Evolutionary conservation across 768 basidiomycete species (phyloP), one percentile per base, ranked within the genome.

Genomic region (Tulasnella sp.): DNA sequence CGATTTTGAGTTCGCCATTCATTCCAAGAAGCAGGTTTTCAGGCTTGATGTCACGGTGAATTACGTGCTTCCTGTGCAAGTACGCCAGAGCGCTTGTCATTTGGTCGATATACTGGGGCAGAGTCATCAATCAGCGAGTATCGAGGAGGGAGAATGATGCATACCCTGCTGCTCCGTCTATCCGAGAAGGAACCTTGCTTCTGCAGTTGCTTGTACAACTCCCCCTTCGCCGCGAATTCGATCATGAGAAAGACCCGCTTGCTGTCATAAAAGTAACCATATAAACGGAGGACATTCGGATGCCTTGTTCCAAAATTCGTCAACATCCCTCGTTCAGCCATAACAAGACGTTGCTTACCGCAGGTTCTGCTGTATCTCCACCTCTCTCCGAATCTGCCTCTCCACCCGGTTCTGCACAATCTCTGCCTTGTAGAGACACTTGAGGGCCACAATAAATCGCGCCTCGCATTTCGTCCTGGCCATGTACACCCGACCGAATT

Each of bases 401-500:
- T 75, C 74, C 14, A 75, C 72, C 57, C 69, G 69, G 41, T 68
- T 69, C 19, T 68, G 63, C 37, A 74, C 64, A 59, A 75, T 69
- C 62, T 75, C 74, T 11, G 66, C 63, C 62, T 75, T 75, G 65
- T 73, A 71, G 53, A 75, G 58, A 57, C 72, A 72, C 63, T 75
- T 75, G 51, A 75, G 65, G 19, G 94, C 93, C 64, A 98, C 81
- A 66, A 96, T 94, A 73, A 88, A 98, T 59, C 83, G 80, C 1
- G 91, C 89, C 59, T 83, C 79, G 60, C 74, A 69, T 68, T 93
- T 94, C n/a, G 94, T 97, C 49, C 93, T 81, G 45, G 93, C 90
- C 84, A 98, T 92, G 74, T 99, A 98, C 23, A 99, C 94, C 2
- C 90, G 86, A 1, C 94, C 94, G 63, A 98, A 99, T 73, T 97